Evolutionary conservation across 371 early-diverging fungal genomes (phyloP).

Genomic region (Apophysomyces sp.): DNA sequence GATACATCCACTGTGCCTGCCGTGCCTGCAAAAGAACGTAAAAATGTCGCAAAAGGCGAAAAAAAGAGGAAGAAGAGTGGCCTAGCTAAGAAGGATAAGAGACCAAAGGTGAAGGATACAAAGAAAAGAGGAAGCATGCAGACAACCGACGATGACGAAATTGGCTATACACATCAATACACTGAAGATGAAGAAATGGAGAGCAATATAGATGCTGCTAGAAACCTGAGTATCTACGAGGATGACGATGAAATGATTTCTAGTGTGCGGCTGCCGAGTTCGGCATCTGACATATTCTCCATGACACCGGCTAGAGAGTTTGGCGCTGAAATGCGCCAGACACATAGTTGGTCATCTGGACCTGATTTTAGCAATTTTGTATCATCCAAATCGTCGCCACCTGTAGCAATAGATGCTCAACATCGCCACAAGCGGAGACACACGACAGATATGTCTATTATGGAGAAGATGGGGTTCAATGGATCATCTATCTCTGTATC

Average conservation of each 20-base stretch:
- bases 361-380: slow-evolving; percentile 15
- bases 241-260: slow-evolving; percentile 13
- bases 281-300: not conserved
- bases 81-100: slow-evolving; percentile 14
- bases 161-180: not conserved
- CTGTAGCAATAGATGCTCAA: not conserved
- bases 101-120: slow-evolving; percentile 13
- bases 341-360: slow-evolving; percentile 16
- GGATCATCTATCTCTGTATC: slow-evolving; percentile 8
- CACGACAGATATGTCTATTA: slow-evolving; percentile 9
- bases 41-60: not conserved
- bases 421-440: slow-evolving; percentile 12
- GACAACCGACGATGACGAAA: not conserved
- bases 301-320: not conserved
- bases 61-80: slow-evolving; percentile 17
- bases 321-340: slow-evolving; percentile 6
- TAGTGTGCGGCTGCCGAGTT: not conserved
- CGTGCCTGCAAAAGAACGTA: slow-evolving; percentile 1
- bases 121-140: slow-evolving; percentile 5
- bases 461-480: slow-evolving; percentile 9
- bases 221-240: slow-evolving; percentile 6
- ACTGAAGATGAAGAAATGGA: slow-evolving; percentile 10
- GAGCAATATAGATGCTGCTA: slow-evolving; percentile 8
- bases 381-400: slow-evolving; percentile 5
- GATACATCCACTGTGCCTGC: not conserved